Evolutionary conservation across 2,329 filamentous ascomycete genomes (phyloP), one percentile per base, ranked within the genome.

Genomic region (Diaporthe longicolla): DNA sequence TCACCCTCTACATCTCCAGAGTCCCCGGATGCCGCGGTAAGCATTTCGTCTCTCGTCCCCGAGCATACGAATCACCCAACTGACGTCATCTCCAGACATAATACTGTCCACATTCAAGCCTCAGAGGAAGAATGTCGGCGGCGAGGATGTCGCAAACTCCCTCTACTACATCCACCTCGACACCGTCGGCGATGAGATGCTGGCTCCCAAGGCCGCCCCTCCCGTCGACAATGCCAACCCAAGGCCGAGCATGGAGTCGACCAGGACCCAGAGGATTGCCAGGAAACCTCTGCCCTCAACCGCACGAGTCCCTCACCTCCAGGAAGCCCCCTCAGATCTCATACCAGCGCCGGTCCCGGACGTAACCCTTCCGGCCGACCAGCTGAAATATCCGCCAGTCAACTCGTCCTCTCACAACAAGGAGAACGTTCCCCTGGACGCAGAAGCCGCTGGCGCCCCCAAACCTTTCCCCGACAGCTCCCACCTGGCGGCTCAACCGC

Each of bases 91-190:
- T 24, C 15, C 78, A 97, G 96, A 98, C 87, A 89, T 98, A 73
- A 97, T 98, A 78, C 90, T 99, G 59, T 97, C 96, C 1, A 94
- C 97, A 0, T 89, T 97, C 76, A 98, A 97, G 81, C 97, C 97
- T 2, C 92, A 94, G 69, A 89, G 93, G 55, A 98, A 97, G 82
- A 96, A 95, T 75, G 94, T 99, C 76, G 97, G 95, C 0, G 92
- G 90, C 58, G 93, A 95, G 81, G 96, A 98, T 81, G 92, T 99
- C 65, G 91, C 93, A 72, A 94, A 92, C 79, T 97, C 93, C 19
- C 88, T 99, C 7, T 99, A 98, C 84, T 98, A 97, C 81, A 86
- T 98, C 70, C 96, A 98, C 83, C 89, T 97, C 52, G 89, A 94
- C 74, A 87, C 89, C 1, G 89, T 90, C 4, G 87, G 90, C 52